Base-by-base conservation (phyloP, 148 eudicot species). In the Oxyria digyna region DNA sequence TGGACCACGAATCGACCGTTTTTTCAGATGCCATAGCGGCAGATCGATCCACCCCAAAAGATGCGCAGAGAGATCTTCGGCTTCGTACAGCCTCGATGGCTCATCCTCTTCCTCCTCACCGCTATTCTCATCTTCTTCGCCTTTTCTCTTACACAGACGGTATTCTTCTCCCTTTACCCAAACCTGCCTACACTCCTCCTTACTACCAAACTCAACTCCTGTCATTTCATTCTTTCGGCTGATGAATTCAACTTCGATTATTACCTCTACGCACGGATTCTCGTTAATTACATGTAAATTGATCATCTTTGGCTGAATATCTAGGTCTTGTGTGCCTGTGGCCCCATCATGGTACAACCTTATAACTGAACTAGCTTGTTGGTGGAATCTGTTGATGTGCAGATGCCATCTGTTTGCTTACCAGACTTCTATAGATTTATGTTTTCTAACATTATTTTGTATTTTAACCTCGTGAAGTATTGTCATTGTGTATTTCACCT, bases 11-110 rank as follows among this genome's bases (percentile, higher is more conserved):
- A 50, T 21, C 1, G 26, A 21, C 23, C 20, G 5, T 3, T 43
- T n/a, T n/a, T 46, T 38, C 0, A 7, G 41, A 38, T 4, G 3
- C 18, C 50, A 45, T 15, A 54, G 13, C 27, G 24, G 13, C 27
- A 7, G 7, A 54, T 24, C 10, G 62, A 21, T 54, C 62, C 15
- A 63, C 11, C 29, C 45, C 45, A 18, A 29, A 66, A 66, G 26
- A 66, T 66, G 69, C 69, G 69, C 21, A 23, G 69, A 37, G 69
- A 66, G 45, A 66, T 66, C 13, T 66, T 66, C 26, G 69, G 45
- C 21, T 66, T 4, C 26, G 46, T 38, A 37, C 69, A 66, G 69
- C 69, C 69, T n/a, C 69, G 69, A 66, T 37, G 48, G 49, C 43
- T 54, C 67, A 18, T 66, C 49, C 26, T 54, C 67, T 35, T 74